phyloP scores from a whole-genome alignment of 1,284 basidiomycete genomes.

The Neotropicomus parvogracilis region DNA sequence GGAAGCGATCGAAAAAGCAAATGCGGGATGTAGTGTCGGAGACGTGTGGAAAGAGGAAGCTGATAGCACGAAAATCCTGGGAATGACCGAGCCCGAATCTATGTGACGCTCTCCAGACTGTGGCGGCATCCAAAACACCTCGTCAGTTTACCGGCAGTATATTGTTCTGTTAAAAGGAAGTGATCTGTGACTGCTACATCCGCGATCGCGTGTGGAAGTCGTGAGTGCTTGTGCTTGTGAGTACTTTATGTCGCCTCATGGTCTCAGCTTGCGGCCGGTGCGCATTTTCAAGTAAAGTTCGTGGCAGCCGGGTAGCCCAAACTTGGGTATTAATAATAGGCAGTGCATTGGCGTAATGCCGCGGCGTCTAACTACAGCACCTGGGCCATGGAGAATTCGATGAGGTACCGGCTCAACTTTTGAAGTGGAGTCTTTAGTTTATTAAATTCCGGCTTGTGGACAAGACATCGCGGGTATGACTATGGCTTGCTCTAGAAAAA shows the following conservation, averaged over 20 bases:
- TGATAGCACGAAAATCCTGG: constrained; percentile 8
- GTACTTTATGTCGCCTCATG: constrained; percentile 1
- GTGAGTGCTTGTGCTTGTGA: constrained; percentile 1
- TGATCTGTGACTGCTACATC: constrained; percentile 20
- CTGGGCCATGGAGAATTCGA: constrained; percentile 3
- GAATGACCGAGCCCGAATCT: neutral
- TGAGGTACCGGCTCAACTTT: constrained; percentile 5
- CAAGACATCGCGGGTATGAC: constrained; percentile 16
- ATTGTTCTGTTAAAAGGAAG: constrained; percentile 2
- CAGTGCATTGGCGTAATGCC: no score
- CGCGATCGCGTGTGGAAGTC: constrained; percentile 8
- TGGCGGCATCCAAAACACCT: constrained; percentile 5
- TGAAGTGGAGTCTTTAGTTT: neutral
- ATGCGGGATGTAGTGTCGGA: neutral
- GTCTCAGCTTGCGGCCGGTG: no score
- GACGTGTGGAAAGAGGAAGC: no score
- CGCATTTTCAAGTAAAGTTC: no score
- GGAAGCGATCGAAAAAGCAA: neutral
- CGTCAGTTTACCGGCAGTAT: constrained; percentile 5
- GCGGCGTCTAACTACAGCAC: no score
- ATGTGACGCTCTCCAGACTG: constrained; percentile 2
- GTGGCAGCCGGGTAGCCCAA: no score
- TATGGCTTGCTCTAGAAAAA: neutral
- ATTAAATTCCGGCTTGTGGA: no score
- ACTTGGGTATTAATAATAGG: no score